Base-by-base conservation (phyloP, 805 yeast genomes). In the Maudiozyma serrabonitensis region DNA sequence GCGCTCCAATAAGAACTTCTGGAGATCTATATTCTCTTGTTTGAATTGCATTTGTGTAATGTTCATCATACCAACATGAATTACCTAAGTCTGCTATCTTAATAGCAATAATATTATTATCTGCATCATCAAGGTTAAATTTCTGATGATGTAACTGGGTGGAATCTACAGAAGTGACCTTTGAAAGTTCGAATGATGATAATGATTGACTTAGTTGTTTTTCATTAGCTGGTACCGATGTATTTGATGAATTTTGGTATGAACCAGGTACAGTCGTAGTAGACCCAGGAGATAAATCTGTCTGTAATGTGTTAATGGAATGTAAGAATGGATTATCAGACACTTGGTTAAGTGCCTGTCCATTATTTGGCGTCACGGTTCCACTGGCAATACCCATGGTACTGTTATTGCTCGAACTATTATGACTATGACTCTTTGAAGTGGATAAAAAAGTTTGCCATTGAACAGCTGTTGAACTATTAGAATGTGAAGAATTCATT, bases 41-140 rank as follows among this genome's bases (percentile, higher is more conserved):
- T 67, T 89, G 96, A 53, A 89, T 87, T 54, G 87, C 90, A 64
- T 87, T 80, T 4, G 96, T 86, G 67, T 84, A 87, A 63, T 89
- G 96, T 46, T 78, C 78, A 60, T 80, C 76, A 5, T 76, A 73
- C 81, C 87, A 87, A 55, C 96, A 87, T 1, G 95, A 95, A 62
- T 90, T 89, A 38, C 97, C 97, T 51, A 89, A 73, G 66, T 91
- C 99, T 2, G 96, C 98, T 54, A 93, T 83, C 65, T 91, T 91
- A 40, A 91, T 84, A 28, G 81, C 78, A 41, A 88, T 80, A 13
- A 81, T 61, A 54, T 84, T 84, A 46, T 75, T 68, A 21, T 48
- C 46, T 11, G 40, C 37, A 15, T 50, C 48, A 13, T 39, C 42
- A 39, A 39, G 15, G 11, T 34, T 32, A 13, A 41, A 16, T 11